phyloP scores from a whole-genome alignment of 305 asterid genomes.

The Rubia peregrina region DNA sequence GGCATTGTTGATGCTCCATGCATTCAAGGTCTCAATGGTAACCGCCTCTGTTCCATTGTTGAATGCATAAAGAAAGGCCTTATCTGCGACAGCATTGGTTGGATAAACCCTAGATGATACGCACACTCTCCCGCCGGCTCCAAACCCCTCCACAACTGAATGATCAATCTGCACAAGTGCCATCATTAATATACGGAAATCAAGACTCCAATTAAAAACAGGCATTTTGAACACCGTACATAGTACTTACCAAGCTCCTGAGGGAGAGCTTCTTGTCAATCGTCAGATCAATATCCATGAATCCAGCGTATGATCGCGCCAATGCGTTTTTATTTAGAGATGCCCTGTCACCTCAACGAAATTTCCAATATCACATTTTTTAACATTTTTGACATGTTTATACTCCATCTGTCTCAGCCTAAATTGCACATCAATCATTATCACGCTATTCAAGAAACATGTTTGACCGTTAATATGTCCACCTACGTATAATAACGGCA shows the following conservation, averaged over 20 bases:
- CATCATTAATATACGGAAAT: neutral
- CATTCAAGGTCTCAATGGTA: slow-evolving; percentile 24
- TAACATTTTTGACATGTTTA: no score
- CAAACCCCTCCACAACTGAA: slow-evolving; percentile 43
- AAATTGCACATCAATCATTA: no score
- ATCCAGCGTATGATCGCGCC: slow-evolving; percentile 34
- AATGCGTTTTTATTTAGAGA: slow-evolving; percentile 13
- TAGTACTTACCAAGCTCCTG: slow-evolving; percentile 27
- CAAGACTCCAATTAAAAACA: neutral
- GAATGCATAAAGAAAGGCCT: slow-evolving; percentile 31
- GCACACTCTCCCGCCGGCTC: slow-evolving; percentile 32
- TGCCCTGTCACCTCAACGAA: slow-evolving; percentile 18
- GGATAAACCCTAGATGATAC: slow-evolving; percentile 43
- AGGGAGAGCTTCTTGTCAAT: slow-evolving; percentile 28
- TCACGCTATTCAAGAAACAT: no score
- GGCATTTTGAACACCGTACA: no score
- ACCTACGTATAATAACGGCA: no score
- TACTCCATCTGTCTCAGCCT: no score
- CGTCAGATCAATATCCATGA: slow-evolving; percentile 28
- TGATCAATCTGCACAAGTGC: slow-evolving; percentile 32
- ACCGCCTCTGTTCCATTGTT: slow-evolving; percentile 39
- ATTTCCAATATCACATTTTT: no score
- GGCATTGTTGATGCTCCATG: slow-evolving; percentile 34
- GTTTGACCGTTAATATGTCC: no score
- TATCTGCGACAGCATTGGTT: slow-evolving; percentile 17